A percentile compares a stretch with the other conserved stretches of the same genome.
phyloP scores from a whole-genome alignment of 805 yeast species.

The Hanseniaspora pseudoguilliermondii region DNA sequence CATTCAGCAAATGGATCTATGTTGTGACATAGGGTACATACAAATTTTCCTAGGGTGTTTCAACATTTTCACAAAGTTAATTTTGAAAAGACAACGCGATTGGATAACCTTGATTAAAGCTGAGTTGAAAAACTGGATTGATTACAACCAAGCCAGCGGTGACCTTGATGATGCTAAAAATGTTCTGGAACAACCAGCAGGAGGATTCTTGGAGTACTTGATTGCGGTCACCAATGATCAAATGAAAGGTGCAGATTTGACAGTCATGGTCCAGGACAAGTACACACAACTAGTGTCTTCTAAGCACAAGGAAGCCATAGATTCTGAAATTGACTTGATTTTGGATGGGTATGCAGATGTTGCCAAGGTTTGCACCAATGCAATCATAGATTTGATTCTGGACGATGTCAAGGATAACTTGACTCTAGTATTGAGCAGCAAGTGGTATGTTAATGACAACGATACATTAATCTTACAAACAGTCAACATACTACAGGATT shows the following conservation, averaged over 20 bases:
- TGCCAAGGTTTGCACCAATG: slow-evolving; percentile 50
- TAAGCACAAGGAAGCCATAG: slow-evolving; percentile 48
- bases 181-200: slow-evolving; percentile 38
- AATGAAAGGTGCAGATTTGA: slow-evolving; percentile 52
- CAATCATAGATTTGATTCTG: slow-evolving; percentile 47
- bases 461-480: slow-evolving; percentile 49
- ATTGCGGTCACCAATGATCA: slow-evolving; percentile 80
- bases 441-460: slow-evolving; percentile 41
- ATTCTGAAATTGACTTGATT: slow-evolving; percentile 44
- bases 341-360: slow-evolving; percentile 69
- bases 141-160: slow-evolving; percentile 23
- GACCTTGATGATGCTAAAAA: slow-evolving; percentile 27
- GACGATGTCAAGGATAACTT: slow-evolving; percentile 59
- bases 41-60: slow-evolving; percentile 68
- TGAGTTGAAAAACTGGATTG: slow-evolving; percentile 35
- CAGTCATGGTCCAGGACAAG: slow-evolving; percentile 57
- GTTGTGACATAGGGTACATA: slow-evolving; percentile 73
- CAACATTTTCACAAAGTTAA: slow-evolving; percentile 50
- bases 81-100: slow-evolving; percentile 46
- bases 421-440: slow-evolving; percentile 47
- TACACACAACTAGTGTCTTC: slow-evolving; percentile 55
- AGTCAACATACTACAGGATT: slow-evolving; percentile 63
- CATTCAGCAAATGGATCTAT: slow-evolving; percentile 80
- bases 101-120: slow-evolving; percentile 46
- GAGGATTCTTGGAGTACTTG: slow-evolving; percentile 69